Evolutionary conservation across 441 rosid genomes (phyloP), one percentile per base, ranked within the genome.

Genomic region (Gossypium trilobum): DNA sequence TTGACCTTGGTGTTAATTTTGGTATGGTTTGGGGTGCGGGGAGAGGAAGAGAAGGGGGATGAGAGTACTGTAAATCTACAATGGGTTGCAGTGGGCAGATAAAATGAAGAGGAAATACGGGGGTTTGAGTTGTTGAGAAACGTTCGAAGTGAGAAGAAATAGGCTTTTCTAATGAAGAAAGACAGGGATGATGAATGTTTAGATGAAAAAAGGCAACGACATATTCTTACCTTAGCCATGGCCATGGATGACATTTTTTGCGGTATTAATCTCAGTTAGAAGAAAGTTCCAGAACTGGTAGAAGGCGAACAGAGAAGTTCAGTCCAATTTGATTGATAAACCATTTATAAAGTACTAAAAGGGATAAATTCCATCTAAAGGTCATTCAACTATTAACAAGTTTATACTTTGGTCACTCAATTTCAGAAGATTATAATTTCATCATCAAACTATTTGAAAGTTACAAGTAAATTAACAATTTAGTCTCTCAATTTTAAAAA

Each of bases 1-100:
- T 89, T 88, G 54, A 89, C 89, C 72, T 86, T 86, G 64, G 91
- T 84, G 78, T 86, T 85, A 27, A 78, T 71, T 16, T 72, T 64
- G 55, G 68, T 73, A 48, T 59, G 64, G 5, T 72, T 67, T 50
- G 71, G 72, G 79, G 81, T 42, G 33, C 74, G 51, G 39, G 72
- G 39, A 25, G 75, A 70, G 61, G 79, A 79, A 52, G 71, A 62
- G 77, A 80, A 78, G 3, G 16, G 55, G 62, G 69, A 56, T 39
- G 56, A 22, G 33, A 39, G 55, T 22, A 57, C 14, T 56, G 2
- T 42, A 59, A 36, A 6, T 71, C 36, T 46, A 29, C 0, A 5
- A 29, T 11, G 54, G 39, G 51, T 10, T 10, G 10, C 36, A 1
- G 36, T 7, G n/a, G 62, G 33, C 4, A 7, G 22, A 52, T 11